Evolutionary conservation across 2,329 filamentous ascomycete species (phyloP).

Genomic region (Xylaria polymorpha): DNA sequence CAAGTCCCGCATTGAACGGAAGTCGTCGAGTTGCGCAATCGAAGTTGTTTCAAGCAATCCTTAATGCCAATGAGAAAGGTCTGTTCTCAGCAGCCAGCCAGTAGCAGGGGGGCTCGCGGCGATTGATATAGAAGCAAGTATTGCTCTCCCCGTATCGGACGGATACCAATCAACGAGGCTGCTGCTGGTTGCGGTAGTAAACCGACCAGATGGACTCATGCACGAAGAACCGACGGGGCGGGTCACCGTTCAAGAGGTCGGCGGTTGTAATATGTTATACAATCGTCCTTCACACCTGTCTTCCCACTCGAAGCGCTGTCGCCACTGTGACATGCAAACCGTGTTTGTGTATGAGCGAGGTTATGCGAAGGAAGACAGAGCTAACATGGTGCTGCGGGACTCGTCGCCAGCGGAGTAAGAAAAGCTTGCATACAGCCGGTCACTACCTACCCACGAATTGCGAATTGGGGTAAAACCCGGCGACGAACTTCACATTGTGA

Average conservation of each 20-base stretch:
- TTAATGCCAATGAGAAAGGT: background rate
- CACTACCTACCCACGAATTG: slow-evolving; percentile 18
- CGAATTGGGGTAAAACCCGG: slow-evolving; percentile 6
- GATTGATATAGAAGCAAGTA: slow-evolving; percentile 30
- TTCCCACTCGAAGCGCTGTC: slow-evolving; percentile 28
- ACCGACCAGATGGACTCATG: slow-evolving; percentile 2
- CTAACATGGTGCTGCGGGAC: slow-evolving; percentile 19
- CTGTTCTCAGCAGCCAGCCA: background rate
- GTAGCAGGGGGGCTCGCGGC: slow-evolving; percentile 8
- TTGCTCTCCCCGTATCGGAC: slow-evolving; percentile 1
- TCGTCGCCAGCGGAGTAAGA: slow-evolving; percentile 14
- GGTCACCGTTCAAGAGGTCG: slow-evolving; percentile 15
- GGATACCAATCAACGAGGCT: slow-evolving; percentile 12
- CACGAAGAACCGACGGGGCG: slow-evolving; percentile 21
- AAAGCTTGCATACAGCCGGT: slow-evolving; percentile 25
- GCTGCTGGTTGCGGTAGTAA: slow-evolving; percentile 22
- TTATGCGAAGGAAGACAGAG: slow-evolving; percentile 14
- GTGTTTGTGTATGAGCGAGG: slow-evolving; percentile 23
- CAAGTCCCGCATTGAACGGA: slow-evolving; percentile 15
- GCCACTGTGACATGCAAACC: slow-evolving; percentile 30
- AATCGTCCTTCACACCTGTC: slow-evolving; percentile 10
- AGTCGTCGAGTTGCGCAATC: background rate
- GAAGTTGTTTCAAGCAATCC: background rate
- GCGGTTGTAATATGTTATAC: slow-evolving; percentile 19
- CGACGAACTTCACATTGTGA: slow-evolving; percentile 27